Evolutionary conservation across 805 yeast species (phyloP).

Genomic region (Ogataea naganishii): DNA sequence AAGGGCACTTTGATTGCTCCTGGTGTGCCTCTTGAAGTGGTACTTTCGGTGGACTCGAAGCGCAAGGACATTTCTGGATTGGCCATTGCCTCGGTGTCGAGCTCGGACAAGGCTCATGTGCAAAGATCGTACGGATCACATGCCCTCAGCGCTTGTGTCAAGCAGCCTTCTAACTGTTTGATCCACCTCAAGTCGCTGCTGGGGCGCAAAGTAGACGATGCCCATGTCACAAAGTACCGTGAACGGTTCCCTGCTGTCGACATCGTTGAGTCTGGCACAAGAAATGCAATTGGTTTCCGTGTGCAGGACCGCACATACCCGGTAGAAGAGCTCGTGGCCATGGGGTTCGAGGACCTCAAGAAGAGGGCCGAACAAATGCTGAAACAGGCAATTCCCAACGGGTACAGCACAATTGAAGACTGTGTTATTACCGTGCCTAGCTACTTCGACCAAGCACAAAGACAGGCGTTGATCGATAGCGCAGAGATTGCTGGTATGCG

Average conservation of each 20-base stretch:
- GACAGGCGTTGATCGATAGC: slow-evolving; percentile 65
- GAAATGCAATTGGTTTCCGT: slow-evolving; percentile 50
- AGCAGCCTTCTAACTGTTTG: slow-evolving; percentile 66
- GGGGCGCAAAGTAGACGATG: slow-evolving; percentile 50
- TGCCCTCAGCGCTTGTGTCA: slow-evolving; percentile 58
- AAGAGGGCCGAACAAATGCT: slow-evolving; percentile 57
- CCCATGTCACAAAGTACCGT: slow-evolving; percentile 36
- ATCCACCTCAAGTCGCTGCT: slow-evolving; percentile 61
- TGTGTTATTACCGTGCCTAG: slow-evolving; percentile 76
- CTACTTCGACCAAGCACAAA: slow-evolving; percentile 52
- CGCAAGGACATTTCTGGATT: slow-evolving; percentile 83
- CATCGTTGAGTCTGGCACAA: slow-evolving; percentile 30
- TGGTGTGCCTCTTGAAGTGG: slow-evolving; percentile 77
- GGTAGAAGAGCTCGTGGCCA: slow-evolving; percentile 77
- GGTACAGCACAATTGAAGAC: slow-evolving; percentile 45
- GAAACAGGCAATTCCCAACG: slow-evolving; percentile 40
- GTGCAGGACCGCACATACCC: slow-evolving; percentile 30
- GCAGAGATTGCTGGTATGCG: slow-evolving; percentile 60
- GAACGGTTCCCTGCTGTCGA: slow-evolving; percentile 54
- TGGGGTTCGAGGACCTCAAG: slow-evolving; percentile 64
- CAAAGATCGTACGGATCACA: slow-evolving; percentile 75
- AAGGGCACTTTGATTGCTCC: slow-evolving; percentile 90
- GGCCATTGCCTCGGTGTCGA: slow-evolving; percentile 40
- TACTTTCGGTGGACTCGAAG: slow-evolving; percentile 84
- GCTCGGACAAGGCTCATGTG: slow-evolving; percentile 28